Evolutionary conservation across 2,329 filamentous ascomycete genomes (phyloP), one percentile per base, ranked within the genome.

Genomic region (Curvularia sp.): DNA sequence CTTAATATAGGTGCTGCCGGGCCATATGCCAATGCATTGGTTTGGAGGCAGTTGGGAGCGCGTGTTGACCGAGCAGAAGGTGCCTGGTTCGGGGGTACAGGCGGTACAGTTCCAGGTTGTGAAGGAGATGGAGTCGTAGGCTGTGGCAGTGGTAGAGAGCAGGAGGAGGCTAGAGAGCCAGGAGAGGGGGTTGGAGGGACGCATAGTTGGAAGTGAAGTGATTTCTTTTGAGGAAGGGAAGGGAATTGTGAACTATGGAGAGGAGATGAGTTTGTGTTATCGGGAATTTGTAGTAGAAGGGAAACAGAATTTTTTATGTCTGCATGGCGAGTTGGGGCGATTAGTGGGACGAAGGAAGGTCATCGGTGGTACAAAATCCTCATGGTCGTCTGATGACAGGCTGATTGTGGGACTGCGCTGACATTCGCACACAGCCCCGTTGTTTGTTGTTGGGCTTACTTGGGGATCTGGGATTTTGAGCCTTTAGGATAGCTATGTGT

Each of bases 91-190:
- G 1, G 41, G 50, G 20, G 22, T 46, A 30, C 50, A 53, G 7
- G 33, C 50, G 24, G 50, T 53, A n/a, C 50, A 53, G 31, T 53
- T 53, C 41, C 41, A 53, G 15, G 50, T 53, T 13, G 50, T 53
- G 50, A 53, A 53, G 30, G 22, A 35, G 4, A 53, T 20, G 41
- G 39, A 30, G 13, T 52, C 38, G 18, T 52, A 46, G 8, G 50
- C 50, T 28, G 8, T 6, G 15, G n/a, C 22, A 7, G 50, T 35
- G 13, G 50, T 35, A 15, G 50, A 30, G 20, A 53, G 50, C 6
- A 43, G 13, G 28, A 53, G 20, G 18, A 44, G 22, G 42, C 22
- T 44, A 13, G 24, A 28, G 28, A 44, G 13, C 22, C 22, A 26
- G 13, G 24, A 3, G 24, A 44, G 2, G 24, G 42, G 8, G 13